Evolutionary conservation across 106 monocot genomes (phyloP).

Genomic region (Xerophyta viscosa): DNA sequence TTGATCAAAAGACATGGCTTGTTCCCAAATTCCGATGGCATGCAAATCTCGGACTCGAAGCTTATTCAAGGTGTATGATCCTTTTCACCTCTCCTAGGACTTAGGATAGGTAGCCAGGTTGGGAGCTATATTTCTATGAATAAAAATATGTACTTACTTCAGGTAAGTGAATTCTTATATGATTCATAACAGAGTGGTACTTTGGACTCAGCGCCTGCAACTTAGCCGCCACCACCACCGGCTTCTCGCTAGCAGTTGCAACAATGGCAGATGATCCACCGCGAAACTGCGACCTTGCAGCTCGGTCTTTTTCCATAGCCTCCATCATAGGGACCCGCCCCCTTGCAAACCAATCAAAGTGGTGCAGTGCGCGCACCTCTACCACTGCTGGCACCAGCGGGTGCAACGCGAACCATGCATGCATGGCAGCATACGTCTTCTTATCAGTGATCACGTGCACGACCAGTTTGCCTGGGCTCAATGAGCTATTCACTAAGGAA

Average conservation of each 20-base stretch:
- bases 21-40: neutral
- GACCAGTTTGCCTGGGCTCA: constrained; percentile 29
- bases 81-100: too few relatives aligned
- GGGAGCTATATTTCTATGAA: neutral
- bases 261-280: constrained; percentile 62
- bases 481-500: constrained; percentile 45
- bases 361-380: constrained; percentile 66
- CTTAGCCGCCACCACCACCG: constrained; percentile 68
- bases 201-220: constrained; percentile 76
- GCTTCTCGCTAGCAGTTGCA: constrained; percentile 40
- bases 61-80: too few relatives aligned
- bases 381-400: constrained; percentile 52
- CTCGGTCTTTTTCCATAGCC: constrained; percentile 71
- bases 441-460: constrained; percentile 71
- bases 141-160: constrained; percentile 38
- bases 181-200: constrained; percentile 78
- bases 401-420: constrained; percentile 82
- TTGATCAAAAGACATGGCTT: too few relatives aligned
- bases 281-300: constrained; percentile 44
- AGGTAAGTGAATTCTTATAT: constrained; percentile 74
- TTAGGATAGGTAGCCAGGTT: too few relatives aligned
- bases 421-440: constrained; percentile 69
- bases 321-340: constrained; percentile 63
- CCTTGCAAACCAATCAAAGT: constrained; percentile 75
- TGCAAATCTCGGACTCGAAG: too few relatives aligned